Evolutionary conservation across 441 rosid species (phyloP).

Genomic region (Adansonia grandidieri): DNA sequence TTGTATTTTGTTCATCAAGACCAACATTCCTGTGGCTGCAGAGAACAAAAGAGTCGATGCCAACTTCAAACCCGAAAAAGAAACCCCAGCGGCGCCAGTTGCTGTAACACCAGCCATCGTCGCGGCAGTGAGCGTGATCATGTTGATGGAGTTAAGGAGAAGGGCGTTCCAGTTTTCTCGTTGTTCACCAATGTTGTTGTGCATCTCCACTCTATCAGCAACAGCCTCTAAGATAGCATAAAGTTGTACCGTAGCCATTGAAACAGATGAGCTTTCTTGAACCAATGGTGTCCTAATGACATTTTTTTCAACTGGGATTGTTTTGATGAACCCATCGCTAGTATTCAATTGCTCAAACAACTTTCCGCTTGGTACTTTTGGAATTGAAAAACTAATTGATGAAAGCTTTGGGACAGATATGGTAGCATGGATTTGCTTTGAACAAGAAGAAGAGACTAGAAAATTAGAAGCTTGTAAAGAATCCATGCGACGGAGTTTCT

Average conservation of each 20-base stretch:
- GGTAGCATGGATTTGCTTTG: conserved; percentile 36
- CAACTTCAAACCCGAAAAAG: conserved; percentile 46
- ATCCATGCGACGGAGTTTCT: conserved; percentile 36
- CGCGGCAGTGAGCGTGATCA: conserved; percentile 55
- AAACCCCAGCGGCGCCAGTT: conserved; percentile 21
- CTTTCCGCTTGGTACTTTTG: conserved; percentile 22
- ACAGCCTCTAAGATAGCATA: conserved; percentile 52
- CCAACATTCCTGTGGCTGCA: conserved; percentile 56
- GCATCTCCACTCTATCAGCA: conserved; percentile 63
- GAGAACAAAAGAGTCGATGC: conserved; percentile 58
- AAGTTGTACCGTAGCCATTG: conserved; percentile 37
- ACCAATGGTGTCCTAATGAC: not conserved
- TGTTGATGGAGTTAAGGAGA: conserved; percentile 57
- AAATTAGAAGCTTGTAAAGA: conserved; percentile 43
- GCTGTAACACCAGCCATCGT: conserved; percentile 48
- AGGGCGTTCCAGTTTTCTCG: conserved; percentile 62
- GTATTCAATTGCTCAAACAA: conserved; percentile 30
- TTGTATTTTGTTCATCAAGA: conserved; percentile 71
- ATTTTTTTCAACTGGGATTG: conserved; percentile 26
- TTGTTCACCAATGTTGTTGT: conserved; percentile 54
- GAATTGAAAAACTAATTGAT: conserved; percentile 34
- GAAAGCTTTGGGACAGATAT: conserved; percentile 52
- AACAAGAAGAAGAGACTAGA: conserved; percentile 28
- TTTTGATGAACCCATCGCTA: conserved; percentile 23
- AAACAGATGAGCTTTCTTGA: conserved; percentile 28